Percentiles rank a stretch among this genome's conserved stretches.
These are phyloP conservation scores for Bryum argenteum DNA, from an alignment of 225 moss, liverwort and hornwort genomes.

Conservation along the genomic window DNA sequence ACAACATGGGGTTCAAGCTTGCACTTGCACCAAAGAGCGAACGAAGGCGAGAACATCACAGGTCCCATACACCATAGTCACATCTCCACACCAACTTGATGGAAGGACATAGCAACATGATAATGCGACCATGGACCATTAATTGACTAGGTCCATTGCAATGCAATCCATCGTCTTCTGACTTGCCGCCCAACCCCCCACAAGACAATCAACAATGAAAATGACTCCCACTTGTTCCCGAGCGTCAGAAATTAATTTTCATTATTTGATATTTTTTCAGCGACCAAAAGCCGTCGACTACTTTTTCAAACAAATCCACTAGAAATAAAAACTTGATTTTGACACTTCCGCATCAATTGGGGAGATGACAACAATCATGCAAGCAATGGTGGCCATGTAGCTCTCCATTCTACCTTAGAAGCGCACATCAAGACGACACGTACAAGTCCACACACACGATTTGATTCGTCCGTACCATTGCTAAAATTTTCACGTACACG, in stretches of 20 bases:
- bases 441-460: too few relatives aligned
- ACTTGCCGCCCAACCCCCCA: too few relatives aligned
- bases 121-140: not conserved
- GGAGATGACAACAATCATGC: not conserved
- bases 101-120: slow-evolving; percentile 12
- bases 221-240: not conserved
- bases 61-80: not conserved
- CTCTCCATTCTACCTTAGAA: too few relatives aligned
- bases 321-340: not conserved
- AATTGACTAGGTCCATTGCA: slow-evolving; percentile 28
- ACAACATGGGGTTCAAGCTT: too few relatives aligned
- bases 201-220: not conserved
- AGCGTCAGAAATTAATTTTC: not conserved
- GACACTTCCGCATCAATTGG: not conserved
- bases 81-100: slow-evolving; percentile 18
- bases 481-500: too few relatives aligned
- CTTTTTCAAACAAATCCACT: too few relatives aligned
- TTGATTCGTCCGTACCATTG: too few relatives aligned
- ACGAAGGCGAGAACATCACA: not conserved
- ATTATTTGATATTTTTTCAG: too few relatives aligned
- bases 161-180: not conserved
- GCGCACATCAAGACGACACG: too few relatives aligned
- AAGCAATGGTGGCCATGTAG: too few relatives aligned
- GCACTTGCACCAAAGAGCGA: too few relatives aligned
- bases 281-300: too few relatives aligned